These are phyloP conservation scores for Ploettnerulaceae sp. DNA, from an alignment of 2,329 filamentous ascomycete species.

Conservation along the genomic window DNA sequence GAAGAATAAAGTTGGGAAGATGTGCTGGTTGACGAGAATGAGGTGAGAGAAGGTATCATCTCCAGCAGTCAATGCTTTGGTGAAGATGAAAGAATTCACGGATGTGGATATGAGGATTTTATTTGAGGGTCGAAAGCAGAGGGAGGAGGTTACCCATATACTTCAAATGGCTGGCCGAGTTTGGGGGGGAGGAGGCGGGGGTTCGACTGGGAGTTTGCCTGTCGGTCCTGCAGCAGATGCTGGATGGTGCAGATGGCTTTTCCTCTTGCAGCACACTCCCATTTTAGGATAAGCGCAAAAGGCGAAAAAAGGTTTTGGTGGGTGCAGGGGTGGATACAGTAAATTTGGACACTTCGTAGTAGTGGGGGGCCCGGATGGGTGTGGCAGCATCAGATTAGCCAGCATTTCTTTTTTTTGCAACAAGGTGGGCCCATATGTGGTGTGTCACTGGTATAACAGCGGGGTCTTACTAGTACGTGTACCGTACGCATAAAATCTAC, in stretches of 20 bases:
- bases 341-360: background rate
- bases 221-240: slow-evolving; percentile 19
- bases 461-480: too few relatives aligned
- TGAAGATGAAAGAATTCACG: too few relatives aligned
- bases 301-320: too few relatives aligned
- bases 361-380: background rate
- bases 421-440: background rate
- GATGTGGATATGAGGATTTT: too few relatives aligned
- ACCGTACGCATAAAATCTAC: too few relatives aligned
- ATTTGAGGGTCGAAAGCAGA: slow-evolving; percentile 2
- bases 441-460: background rate
- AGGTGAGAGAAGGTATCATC: slow-evolving; percentile 16
- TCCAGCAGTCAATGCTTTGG: slow-evolving; percentile 4
- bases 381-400: slow-evolving; percentile 8
- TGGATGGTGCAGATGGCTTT: slow-evolving; percentile 20
- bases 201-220: slow-evolving; percentile 18
- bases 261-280: slow-evolving; percentile 3
- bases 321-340: background rate
- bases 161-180: slow-evolving; percentile 1
- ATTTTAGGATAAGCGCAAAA: slow-evolving; percentile 8
- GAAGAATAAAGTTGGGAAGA: too few relatives aligned
- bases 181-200: slow-evolving; percentile 6
- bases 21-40: slow-evolving; percentile 15
- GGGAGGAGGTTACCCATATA: slow-evolving; percentile 26
- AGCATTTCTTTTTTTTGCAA: background rate